Percentiles rank a stretch among this genome's conserved stretches.
Conservation (phyloP, 164 flowering plant genomes). For the Aristolochia fimbriata region DNA sequence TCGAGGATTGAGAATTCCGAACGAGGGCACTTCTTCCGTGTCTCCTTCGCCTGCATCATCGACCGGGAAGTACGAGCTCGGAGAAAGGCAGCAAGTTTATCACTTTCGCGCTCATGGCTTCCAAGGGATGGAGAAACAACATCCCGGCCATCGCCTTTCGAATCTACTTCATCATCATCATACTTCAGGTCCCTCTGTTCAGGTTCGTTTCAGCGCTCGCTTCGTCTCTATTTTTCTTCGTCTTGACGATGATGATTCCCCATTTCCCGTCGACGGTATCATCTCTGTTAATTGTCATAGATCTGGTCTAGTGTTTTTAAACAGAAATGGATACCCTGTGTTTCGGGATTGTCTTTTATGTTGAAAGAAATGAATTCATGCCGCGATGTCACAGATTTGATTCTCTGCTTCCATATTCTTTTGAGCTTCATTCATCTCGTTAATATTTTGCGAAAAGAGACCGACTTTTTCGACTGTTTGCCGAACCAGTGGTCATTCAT, state of each 20-base stretch:
- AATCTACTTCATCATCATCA: constrained; percentile 41
- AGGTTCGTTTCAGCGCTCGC: constrained; percentile 27
- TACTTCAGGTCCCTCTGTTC: constrained; percentile 78
- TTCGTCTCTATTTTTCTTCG: not conserved
- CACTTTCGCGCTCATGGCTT: constrained; percentile 16
- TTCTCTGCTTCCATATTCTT: too few relatives aligned
- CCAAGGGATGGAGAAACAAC: constrained; percentile 28
- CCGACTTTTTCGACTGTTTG: too few relatives aligned
- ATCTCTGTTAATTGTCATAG: not conserved
- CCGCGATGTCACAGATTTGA: too few relatives aligned
- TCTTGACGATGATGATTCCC: not conserved
- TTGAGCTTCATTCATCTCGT: too few relatives aligned
- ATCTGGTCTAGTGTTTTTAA: not conserved
- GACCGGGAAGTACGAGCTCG: not conserved
- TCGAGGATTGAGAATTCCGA: not conserved
- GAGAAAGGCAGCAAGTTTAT: not conserved
- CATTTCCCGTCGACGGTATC: too few relatives aligned
- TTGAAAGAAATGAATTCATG: not conserved
- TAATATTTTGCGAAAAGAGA: too few relatives aligned
- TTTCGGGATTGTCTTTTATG: not conserved
- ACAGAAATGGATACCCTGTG: not conserved
- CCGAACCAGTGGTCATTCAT: too few relatives aligned
- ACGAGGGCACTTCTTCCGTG: not conserved
- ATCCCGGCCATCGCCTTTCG: constrained; percentile 35
- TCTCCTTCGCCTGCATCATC: not conserved